A percentile compares a stretch with the other conserved stretches of the same genome.
Evolutionary conservation across 805 yeast species (phyloP).

Genomic region (Deakozyma indianensis): DNA sequence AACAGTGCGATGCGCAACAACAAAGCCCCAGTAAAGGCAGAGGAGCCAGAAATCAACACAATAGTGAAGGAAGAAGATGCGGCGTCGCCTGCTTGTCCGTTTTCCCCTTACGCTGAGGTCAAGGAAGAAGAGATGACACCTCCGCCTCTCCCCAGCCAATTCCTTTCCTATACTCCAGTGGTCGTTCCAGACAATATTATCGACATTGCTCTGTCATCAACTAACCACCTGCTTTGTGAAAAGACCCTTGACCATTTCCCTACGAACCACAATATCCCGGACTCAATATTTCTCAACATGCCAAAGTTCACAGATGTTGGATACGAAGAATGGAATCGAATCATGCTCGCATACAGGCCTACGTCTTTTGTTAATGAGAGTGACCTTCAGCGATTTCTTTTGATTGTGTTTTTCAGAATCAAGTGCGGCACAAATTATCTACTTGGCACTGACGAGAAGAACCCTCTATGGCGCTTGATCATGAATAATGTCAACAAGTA

Average conservation of each 20-base stretch:
- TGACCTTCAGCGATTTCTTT: conserved; percentile 7
- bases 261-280: conserved; percentile 2
- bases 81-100: no score
- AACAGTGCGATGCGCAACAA: no score
- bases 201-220: background rate
- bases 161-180: background rate
- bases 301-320: conserved; percentile 8
- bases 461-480: conserved; percentile 8
- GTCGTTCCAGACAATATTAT: background rate
- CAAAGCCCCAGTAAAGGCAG: no score
- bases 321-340: conserved; percentile 8
- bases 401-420: conserved; percentile 6
- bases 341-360: conserved; percentile 10
- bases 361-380: conserved; percentile 6
- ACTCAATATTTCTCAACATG: conserved; percentile 3
- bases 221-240: background rate
- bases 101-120: no score
- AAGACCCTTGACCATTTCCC: conserved; percentile 1
- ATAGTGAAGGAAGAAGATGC: no score
- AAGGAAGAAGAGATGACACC: no score
- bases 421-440: conserved; percentile 9
- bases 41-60: no score
- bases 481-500: conserved; percentile 3
- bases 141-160: background rate
- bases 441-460: conserved; percentile 6